Evolutionary conservation across 2,329 filamentous ascomycete species (phyloP), one percentile per base, ranked within the genome.

Genomic region (Colletotrichum viniferum): DNA sequence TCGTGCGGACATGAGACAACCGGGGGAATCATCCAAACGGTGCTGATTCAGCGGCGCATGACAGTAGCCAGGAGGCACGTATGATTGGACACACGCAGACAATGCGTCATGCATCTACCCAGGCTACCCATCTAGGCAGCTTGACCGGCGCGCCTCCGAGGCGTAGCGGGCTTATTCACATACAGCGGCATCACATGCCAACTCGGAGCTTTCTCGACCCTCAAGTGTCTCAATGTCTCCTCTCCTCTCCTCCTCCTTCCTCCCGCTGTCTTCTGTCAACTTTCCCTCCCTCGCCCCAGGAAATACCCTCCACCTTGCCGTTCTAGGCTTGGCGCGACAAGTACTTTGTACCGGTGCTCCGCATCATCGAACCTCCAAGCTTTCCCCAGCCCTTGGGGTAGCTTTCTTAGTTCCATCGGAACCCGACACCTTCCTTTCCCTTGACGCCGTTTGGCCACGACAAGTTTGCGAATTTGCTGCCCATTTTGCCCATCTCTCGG

Each of bases 161-260:
- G 7, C 6, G n/a, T 73, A 73, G 13, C 64, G 24, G 55, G 36
- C 18, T 32, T 75, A 78, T 73, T 34, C 30, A 18, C 18, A 16
- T 71, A 78, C 21, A 61, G 77, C 43, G 72, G 71, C 69, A 63
- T 78, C 77, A 78, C 77, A 78, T 78, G 77, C 71, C 69, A 75
- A 16, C 67, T 43, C 52, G 55, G 55, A 34, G 60, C 60, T 64
- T 63, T 34, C 36, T 34, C 55, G 36, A 14, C 69, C 38, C 24
- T 52, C n/a, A 21, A 21, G 43, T 52, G 43, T 52, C 43, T 52
- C 43, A 52, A 52, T 52, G 10, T 21, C 43, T 52, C 43, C 43
- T 52, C 43, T 52, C 43, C 69, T 63, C 43, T 62, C 52, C 55
- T 36, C 52, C 55, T 38, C 48, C 16, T 61, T 64, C 72, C 52